Evolutionary conservation across 179 eudicot species (phyloP).

Genomic region (Silene vulgaris): DNA sequence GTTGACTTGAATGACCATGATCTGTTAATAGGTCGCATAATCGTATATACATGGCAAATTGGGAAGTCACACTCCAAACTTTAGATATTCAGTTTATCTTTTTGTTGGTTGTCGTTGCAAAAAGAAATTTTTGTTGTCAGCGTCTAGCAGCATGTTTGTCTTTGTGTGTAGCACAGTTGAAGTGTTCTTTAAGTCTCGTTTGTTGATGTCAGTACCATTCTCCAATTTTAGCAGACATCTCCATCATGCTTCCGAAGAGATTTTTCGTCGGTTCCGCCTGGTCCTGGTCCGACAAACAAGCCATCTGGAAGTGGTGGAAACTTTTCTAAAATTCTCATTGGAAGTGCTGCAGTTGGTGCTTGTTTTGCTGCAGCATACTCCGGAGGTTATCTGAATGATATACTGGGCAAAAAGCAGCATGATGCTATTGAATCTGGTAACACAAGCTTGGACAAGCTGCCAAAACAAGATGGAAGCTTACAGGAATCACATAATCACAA

Average conservation of each 20-base stretch:
- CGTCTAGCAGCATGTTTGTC: neutral
- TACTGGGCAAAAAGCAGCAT: slow-evolving; percentile 31
- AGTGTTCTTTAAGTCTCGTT: neutral
- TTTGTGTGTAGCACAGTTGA: neutral
- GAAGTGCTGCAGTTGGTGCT: slow-evolving; percentile 61
- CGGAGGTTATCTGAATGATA: slow-evolving; percentile 43
- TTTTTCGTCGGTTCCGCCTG: slow-evolving; percentile 49
- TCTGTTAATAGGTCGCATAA: neutral
- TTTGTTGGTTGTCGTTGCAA: neutral
- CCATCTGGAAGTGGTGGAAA: slow-evolving; percentile 40
- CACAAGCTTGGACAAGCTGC: slow-evolving; percentile 23
- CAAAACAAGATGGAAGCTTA: slow-evolving; percentile 21
- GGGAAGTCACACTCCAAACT: neutral
- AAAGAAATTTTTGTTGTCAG: neutral
- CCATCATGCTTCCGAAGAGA: slow-evolving; percentile 48
- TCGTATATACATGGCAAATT: neutral
- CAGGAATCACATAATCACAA: slow-evolving; percentile 24
- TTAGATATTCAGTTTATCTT: neutral
- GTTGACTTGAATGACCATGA: neutral
- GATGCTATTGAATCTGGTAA: slow-evolving; percentile 22
- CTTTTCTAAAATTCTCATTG: slow-evolving; percentile 47
- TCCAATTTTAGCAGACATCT: slow-evolving; percentile 43
- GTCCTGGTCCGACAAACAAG: slow-evolving; percentile 41
- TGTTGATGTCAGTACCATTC: slow-evolving; percentile 2
- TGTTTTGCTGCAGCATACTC: slow-evolving; percentile 52